phyloP scores from a whole-genome alignment of 2,329 filamentous ascomycete genomes.

The Trichoderma koningii region DNA sequence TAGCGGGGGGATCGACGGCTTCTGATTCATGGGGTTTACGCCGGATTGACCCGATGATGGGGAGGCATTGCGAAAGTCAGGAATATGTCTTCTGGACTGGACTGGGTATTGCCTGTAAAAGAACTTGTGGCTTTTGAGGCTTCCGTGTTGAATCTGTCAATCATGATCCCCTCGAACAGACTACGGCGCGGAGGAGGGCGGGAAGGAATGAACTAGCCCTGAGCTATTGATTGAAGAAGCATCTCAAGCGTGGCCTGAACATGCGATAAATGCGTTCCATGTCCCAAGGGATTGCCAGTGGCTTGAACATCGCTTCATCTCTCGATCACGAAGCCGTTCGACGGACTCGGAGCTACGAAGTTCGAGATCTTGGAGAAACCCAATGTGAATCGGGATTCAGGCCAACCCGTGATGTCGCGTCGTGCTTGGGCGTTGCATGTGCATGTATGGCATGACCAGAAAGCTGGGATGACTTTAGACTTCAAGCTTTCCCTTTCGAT shows the following conservation, averaged over 20 bases:
- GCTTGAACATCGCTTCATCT: background rate
- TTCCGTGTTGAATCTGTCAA: background rate
- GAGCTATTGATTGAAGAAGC: conserved; percentile 6
- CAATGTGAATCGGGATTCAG: no score
- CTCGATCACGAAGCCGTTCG: background rate
- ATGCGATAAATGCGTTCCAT: background rate
- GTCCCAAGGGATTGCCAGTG: background rate
- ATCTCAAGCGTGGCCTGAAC: conserved; percentile 9
- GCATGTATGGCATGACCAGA: background rate
- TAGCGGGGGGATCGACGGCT: conserved; percentile 23
- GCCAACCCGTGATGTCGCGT: background rate
- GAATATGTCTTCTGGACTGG: background rate
- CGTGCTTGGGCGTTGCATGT: no score
- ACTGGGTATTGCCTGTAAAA: background rate
- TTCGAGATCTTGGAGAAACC: background rate
- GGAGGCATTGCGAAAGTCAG: background rate
- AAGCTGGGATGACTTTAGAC: conserved; percentile 10
- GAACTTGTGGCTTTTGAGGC: background rate
- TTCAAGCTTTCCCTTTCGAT: conserved; percentile 2
- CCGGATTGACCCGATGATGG: conserved; percentile 20
- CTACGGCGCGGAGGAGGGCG: background rate
- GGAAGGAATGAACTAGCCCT: background rate
- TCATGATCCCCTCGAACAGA: background rate
- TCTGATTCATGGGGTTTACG: background rate
- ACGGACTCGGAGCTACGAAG: background rate